Conservation (phyloP, 2,329 filamentous ascomycete species). For the Aspergillus eucalypticola region DNA sequence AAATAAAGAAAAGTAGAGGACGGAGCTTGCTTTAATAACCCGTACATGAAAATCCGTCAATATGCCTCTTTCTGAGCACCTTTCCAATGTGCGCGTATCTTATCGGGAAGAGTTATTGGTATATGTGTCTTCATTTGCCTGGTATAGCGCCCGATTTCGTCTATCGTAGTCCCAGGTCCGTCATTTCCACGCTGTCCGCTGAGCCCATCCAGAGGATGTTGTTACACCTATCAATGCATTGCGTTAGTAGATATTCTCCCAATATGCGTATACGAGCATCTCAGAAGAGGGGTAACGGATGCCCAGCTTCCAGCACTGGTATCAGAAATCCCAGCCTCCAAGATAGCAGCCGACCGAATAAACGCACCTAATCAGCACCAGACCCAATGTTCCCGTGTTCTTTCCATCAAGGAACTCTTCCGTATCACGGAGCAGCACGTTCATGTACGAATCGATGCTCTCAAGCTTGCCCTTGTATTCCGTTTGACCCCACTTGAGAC, state of each 20-base stretch:
- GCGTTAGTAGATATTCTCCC: background rate
- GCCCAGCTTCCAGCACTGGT: background rate
- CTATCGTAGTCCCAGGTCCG: conserved; percentile 40
- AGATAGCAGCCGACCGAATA: background rate
- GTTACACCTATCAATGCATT: conserved; percentile 67
- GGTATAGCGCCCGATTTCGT: conserved; percentile 6
- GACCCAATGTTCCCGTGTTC: conserved; percentile 78
- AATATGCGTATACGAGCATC: too few relatives aligned
- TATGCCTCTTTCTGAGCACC: background rate
- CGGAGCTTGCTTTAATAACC: conserved; percentile 11
- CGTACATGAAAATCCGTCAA: conserved; percentile 10
- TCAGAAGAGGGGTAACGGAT: background rate
- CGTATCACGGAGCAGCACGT: conserved; percentile 86
- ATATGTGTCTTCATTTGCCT: conserved; percentile 17
- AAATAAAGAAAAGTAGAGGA: conserved; percentile 18
- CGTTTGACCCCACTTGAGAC: conserved; percentile 96
- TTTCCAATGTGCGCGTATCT: background rate
- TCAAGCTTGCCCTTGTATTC: conserved; percentile 95
- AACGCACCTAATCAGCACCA: conserved; percentile 83
- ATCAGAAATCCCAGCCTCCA: background rate
- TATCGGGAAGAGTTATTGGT: conserved; percentile 10
- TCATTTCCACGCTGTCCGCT: conserved; percentile 54
- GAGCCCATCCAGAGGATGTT: conserved; percentile 91
- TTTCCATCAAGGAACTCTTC: conserved; percentile 91
- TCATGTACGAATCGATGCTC: conserved; percentile 98